These are phyloP conservation scores for Penicillium frequentans DNA, from an alignment of 2,329 filamentous ascomycete species.

Conservation along the genomic window DNA sequence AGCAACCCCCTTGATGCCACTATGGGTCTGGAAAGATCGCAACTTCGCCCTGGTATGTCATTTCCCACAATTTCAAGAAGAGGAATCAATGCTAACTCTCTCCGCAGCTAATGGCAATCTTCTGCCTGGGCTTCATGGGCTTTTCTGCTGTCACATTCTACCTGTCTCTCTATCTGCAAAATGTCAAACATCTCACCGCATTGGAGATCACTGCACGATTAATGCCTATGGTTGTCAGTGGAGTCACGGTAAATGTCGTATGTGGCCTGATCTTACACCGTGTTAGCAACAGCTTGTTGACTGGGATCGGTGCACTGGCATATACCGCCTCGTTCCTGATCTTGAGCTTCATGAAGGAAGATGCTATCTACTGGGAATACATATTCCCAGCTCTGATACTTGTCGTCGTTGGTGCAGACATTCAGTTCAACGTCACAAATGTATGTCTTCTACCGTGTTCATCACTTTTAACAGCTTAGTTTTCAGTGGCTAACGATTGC, in stretches of 20 bases:
- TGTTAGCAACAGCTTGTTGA: conserved; percentile 64
- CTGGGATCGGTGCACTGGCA: conserved; percentile 51
- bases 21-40: conserved; percentile 58
- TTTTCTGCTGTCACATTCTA: conserved; percentile 64
- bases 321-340: conserved; percentile 52
- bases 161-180: conserved; percentile 65
- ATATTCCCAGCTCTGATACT: conserved; percentile 63
- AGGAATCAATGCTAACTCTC: no score
- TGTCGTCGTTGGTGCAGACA: conserved; percentile 65
- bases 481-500: conserved; percentile 6
- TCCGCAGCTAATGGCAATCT: conserved; percentile 54
- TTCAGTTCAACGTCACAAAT: conserved; percentile 70
- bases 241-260: conserved; percentile 63
- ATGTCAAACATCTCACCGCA: conserved; percentile 53
- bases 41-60: conserved; percentile 61
- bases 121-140: conserved; percentile 62
- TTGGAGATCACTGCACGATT: conserved; percentile 63
- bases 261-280: conserved; percentile 63
- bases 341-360: conserved; percentile 56
- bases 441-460: conserved; percentile 40
- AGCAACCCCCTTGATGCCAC: conserved; percentile 53
- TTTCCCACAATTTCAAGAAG: not conserved
- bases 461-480: not conserved
- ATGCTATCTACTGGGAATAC: conserved; percentile 64
- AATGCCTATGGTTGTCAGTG: conserved; percentile 65